phyloP scores from a whole-genome alignment of 805 yeast genomes.

The Candida montana region DNA sequence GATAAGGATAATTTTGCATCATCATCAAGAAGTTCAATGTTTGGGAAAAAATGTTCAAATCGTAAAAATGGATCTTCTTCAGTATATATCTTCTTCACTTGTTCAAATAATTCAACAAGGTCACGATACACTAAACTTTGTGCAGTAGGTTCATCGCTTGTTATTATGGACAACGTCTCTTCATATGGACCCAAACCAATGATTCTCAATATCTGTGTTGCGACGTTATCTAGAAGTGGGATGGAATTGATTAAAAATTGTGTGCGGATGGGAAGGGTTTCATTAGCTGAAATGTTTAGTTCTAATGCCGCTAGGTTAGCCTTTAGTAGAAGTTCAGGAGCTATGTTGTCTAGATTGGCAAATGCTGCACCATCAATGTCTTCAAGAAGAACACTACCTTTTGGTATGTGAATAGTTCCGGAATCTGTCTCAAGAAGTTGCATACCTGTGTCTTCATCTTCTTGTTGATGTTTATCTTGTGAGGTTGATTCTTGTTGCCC shows the following conservation, averaged over 20 bases:
- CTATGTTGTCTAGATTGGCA: constrained; percentile 4
- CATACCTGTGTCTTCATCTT: not conserved
- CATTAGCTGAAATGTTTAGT: constrained; percentile 51
- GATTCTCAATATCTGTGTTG: constrained; percentile 72
- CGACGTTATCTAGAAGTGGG: constrained; percentile 74
- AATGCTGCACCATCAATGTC: not conserved
- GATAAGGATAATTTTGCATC: constrained; percentile 8
- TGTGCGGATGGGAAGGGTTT: constrained; percentile 43
- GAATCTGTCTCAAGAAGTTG: too few species aligned
- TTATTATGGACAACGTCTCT: constrained; percentile 64
- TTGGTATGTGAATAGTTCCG: constrained; percentile 15
- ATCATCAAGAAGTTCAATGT: constrained; percentile 4
- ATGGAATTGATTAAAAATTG: constrained; percentile 63
- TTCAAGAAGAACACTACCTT: constrained; percentile 17
- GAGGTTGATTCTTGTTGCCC: not conserved
- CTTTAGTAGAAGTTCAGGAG: constrained; percentile 21
- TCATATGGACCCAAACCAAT: constrained; percentile 73
- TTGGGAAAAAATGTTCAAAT: constrained; percentile 46
- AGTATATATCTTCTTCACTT: constrained; percentile 63
- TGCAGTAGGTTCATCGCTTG: constrained; percentile 58
- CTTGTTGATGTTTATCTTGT: not conserved
- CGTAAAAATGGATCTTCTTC: constrained; percentile 67
- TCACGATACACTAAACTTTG: constrained; percentile 61
- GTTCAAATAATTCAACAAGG: constrained; percentile 71
- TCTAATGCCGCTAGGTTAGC: constrained; percentile 62